Conservation (phyloP, 108 stramenopile genomes). For the Cyclostephanos invisitatus region DNA sequence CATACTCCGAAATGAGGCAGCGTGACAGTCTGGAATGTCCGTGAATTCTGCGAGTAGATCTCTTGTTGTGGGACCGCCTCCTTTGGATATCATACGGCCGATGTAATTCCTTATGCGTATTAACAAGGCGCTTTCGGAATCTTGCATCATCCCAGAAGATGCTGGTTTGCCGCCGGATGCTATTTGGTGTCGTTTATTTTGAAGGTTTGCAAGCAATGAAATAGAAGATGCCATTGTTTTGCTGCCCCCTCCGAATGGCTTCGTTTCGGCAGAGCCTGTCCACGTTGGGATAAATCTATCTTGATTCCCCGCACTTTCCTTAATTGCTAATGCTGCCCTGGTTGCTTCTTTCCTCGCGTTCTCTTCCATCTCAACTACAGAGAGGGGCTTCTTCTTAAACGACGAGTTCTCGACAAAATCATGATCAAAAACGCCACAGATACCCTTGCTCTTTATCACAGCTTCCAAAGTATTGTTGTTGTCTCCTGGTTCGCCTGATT, state of each 20-base stretch:
- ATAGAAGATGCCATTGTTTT: slow-evolving; percentile 39
- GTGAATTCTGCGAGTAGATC: slow-evolving; percentile 70
- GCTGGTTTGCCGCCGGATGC: slow-evolving; percentile 28
- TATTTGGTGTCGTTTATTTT: slow-evolving; percentile 53
- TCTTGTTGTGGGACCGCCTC: slow-evolving; percentile 62
- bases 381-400: slow-evolving; percentile 44
- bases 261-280: slow-evolving; percentile 63
- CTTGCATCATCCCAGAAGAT: slow-evolving; percentile 6
- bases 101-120: slow-evolving; percentile 57
- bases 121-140: slow-evolving; percentile 49
- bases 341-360: slow-evolving; percentile 66
- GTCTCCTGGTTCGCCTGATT: slow-evolving; percentile 9
- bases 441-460: slow-evolving; percentile 77
- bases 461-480: slow-evolving; percentile 60
- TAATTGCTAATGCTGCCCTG: slow-evolving; percentile 60
- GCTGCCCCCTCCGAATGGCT: slow-evolving; percentile 23
- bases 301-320: slow-evolving; percentile 50
- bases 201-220: slow-evolving; percentile 60
- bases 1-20: slow-evolving; percentile 64
- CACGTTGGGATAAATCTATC: slow-evolving; percentile 59
- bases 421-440: slow-evolving; percentile 76
- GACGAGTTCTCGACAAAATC: slow-evolving; percentile 53
- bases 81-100: slow-evolving; percentile 20
- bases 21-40: slow-evolving; percentile 62
- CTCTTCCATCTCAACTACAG: slow-evolving; percentile 76